Conservation (phyloP, 768 basidiomycete species). For the Tulasnella sp. region DNA sequence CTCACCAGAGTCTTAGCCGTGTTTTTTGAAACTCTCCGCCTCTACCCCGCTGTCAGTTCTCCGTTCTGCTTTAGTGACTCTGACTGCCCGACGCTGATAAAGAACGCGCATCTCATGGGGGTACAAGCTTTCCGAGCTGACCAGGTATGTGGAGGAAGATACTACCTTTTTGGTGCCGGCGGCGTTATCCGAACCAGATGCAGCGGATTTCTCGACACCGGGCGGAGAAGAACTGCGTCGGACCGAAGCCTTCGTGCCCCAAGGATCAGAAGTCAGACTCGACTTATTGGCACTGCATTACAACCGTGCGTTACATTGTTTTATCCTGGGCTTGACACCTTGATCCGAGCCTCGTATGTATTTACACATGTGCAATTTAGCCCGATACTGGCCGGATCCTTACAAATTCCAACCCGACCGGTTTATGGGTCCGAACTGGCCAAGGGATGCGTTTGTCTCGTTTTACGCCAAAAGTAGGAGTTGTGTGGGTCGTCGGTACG, state of each 20-base stretch:
- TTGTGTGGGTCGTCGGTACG: no score
- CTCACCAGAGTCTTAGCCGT: background rate
- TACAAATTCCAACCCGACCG: no score
- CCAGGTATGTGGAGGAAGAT: background rate
- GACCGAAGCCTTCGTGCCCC: background rate
- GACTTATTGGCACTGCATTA: background rate
- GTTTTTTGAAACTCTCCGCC: conserved; percentile 5
- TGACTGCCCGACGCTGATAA: no score
- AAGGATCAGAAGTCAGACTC: background rate
- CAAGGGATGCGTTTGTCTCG: no score
- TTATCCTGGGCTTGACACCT: no score
- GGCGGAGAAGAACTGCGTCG: background rate
- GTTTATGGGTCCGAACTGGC: no score
- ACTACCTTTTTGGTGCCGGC: background rate
- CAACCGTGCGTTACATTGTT: conserved; percentile 1
- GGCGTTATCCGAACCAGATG: background rate
- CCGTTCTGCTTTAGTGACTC: background rate
- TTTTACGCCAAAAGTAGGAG: no score
- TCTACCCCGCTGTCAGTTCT: conserved; percentile 1
- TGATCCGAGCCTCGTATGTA: background rate
- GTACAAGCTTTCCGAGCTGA: background rate
- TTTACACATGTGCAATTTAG: background rate
- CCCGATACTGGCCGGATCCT: no score
- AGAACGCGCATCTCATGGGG: no score
- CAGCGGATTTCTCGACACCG: background rate